These are phyloP conservation scores for Microstegium vimineum DNA, from an alignment of 176 grass and related monocot genomes.

Conservation along the genomic window DNA sequence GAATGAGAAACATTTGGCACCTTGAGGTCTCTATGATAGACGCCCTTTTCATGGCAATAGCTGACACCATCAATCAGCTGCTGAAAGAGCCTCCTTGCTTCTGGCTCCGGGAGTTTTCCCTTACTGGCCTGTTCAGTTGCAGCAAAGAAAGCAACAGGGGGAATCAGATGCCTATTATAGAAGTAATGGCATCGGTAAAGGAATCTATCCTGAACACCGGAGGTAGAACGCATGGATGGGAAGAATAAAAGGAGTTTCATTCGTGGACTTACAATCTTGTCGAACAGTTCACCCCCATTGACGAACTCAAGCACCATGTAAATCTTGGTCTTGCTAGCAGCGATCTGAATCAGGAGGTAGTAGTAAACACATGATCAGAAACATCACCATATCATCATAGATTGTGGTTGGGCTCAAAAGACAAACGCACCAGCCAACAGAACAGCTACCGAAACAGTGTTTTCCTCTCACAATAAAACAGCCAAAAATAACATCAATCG, in stretches of 20 bases:
- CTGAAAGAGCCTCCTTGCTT: slow-evolving; percentile 75
- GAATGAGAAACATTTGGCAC: slow-evolving; percentile 24
- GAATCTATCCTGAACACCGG: background rate
- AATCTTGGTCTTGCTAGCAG: slow-evolving; percentile 90
- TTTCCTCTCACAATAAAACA: too few relatives aligned
- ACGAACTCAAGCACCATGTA: slow-evolving; percentile 93
- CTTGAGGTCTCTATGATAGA: slow-evolving; percentile 92
- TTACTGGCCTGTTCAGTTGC: slow-evolving; percentile 49
- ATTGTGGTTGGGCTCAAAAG: background rate
- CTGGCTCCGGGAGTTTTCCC: slow-evolving; percentile 58
- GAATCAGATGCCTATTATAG: background rate
- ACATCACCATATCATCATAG: background rate
- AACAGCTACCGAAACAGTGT: too few relatives aligned
- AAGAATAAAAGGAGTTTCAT: background rate
- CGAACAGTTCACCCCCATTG: slow-evolving; percentile 76
- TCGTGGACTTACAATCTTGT: slow-evolving; percentile 63
- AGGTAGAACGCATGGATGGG: background rate
- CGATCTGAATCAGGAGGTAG: slow-evolving; percentile 54
- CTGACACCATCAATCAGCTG: slow-evolving; percentile 80
- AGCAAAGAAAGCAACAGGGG: background rate
- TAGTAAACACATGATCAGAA: background rate
- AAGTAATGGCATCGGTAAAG: background rate
- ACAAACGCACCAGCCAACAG: too few relatives aligned
- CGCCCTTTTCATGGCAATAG: slow-evolving; percentile 85
- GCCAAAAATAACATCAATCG: too few relatives aligned